phyloP scores from a whole-genome alignment of 768 basidiomycete species.

The Lentinus brumalis region DNA sequence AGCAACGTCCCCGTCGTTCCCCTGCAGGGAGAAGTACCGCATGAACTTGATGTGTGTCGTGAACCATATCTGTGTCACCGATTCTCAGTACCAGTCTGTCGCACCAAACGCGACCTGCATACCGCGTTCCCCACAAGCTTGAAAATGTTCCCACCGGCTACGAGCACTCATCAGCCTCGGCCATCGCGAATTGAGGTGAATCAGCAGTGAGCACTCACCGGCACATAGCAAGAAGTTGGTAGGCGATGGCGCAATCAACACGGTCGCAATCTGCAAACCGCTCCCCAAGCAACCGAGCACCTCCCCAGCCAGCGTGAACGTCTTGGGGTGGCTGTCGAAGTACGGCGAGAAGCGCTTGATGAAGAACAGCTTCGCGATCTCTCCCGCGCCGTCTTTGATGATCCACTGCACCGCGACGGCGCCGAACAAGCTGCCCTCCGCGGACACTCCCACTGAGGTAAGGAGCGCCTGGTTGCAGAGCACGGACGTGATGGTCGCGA shows the following conservation, averaged over 20 bases:
- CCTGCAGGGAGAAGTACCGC: constrained; percentile 29
- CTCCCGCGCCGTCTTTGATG: constrained; percentile 34
- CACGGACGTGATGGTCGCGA: constrained; percentile 29
- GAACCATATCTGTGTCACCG: constrained; percentile 26
- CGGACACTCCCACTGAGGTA: constrained; percentile 30
- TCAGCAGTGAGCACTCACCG: constrained; percentile 19
- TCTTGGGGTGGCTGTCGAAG: constrained; percentile 35
- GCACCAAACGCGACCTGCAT: not conserved
- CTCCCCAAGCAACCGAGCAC: constrained; percentile 25
- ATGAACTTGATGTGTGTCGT: constrained; percentile 34
- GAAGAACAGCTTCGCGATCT: constrained; percentile 34
- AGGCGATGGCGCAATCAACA: constrained; percentile 25
- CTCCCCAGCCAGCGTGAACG: constrained; percentile 29
- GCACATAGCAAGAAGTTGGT: constrained; percentile 30
- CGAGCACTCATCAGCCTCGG: not conserved
- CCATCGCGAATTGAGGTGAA: not conserved
- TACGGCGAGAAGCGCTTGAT: constrained; percentile 30
- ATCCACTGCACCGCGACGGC: constrained; percentile 35
- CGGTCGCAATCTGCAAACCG: constrained; percentile 28
- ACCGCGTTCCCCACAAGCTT: constrained; percentile 32
- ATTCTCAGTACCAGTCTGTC: not conserved
- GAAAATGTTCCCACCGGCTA: constrained; percentile 33
- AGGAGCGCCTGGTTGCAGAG: constrained; percentile 34
- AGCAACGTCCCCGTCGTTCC: constrained; percentile 33
- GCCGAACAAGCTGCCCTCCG: constrained; percentile 32